Percentiles rank a stretch among this genome's conserved stretches.
phyloP scores from a whole-genome alignment of 371 early-diverging fungal genomes.

The Thermomucor indicae-seudaticae region DNA sequence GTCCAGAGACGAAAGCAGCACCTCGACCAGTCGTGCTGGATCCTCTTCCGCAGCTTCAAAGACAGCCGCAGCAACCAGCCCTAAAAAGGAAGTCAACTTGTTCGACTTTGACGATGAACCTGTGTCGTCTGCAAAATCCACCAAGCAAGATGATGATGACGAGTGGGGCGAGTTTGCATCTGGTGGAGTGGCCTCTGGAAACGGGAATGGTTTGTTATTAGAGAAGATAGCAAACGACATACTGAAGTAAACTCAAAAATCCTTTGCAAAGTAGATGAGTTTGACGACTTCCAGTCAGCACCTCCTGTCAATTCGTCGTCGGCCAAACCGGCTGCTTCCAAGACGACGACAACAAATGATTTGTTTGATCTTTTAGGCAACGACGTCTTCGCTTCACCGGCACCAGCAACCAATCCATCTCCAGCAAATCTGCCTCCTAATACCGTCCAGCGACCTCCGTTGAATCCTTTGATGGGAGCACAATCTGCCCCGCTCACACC shows the following conservation, averaged over 20 bases:
- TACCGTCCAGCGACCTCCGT: neutral
- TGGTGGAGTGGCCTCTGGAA: slow-evolving; percentile 22
- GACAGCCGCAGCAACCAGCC: slow-evolving; percentile 7
- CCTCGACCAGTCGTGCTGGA: too few relatives aligned
- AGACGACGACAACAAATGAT: slow-evolving; percentile 20
- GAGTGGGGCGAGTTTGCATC: slow-evolving; percentile 54
- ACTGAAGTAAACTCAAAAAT: neutral
- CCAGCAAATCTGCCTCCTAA: slow-evolving; percentile 1
- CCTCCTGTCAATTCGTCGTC: slow-evolving; percentile 16
- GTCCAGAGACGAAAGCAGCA: slow-evolving; percentile 6
- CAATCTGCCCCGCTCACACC: neutral
- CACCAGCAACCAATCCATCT: slow-evolving; percentile 6
- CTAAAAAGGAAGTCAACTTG: slow-evolving; percentile 47
- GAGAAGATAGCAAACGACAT: neutral
- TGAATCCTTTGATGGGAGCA: neutral
- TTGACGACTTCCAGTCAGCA: slow-evolving; percentile 63
- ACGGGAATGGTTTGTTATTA: neutral
- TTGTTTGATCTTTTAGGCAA: slow-evolving; percentile 43
- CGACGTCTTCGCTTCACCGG: slow-evolving; percentile 18
- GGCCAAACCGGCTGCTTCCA: slow-evolving; percentile 1
- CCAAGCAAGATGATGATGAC: slow-evolving; percentile 33
- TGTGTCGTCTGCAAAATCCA: slow-evolving; percentile 6
- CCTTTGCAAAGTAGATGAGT: slow-evolving; percentile 37
- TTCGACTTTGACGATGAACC: slow-evolving; percentile 59
- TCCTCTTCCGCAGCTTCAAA: slow-evolving; percentile 10